Base-by-base conservation (phyloP, 176 grass and related monocot species). In the Carex scoparia region DNA sequence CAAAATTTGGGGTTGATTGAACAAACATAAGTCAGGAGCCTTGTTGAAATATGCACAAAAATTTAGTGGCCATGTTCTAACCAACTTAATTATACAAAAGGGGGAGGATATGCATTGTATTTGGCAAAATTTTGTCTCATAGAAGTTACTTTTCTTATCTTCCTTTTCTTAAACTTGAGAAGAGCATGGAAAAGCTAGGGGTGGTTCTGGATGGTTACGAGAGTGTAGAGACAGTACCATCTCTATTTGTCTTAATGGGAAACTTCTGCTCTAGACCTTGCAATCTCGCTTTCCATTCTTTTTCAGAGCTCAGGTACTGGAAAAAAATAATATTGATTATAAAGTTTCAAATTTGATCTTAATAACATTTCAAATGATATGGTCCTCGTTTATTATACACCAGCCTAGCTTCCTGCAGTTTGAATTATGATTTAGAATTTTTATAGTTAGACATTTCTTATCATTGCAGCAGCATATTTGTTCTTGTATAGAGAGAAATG, bases 241-340 rank as follows among this genome's bases (percentile, higher is more conserved):
- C 91, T 81, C 81, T 98, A 53, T 95, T 98, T 83, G 91, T 98
- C 85, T 89, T 98, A 44, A 98, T 98, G 95, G 93, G 93, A 80
- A 93, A 98, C 83, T 95, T 98, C 87, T 98, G 91, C 83, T 98
- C 95, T 67, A 85, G 42, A 6, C 89, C 95, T 54, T 95, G 91
- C 88, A 94, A 95, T 85, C 86, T 94, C 70, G 86, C 95, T 83
- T 95, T 93, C 75, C 70, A 89, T 90, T 93, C 93, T 83, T 98
- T 93, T 59, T 92, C 89, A 86, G 88, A 89, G 68, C 91, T 98
- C 84, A 98, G 95, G 95, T 95, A 68, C 40, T 48, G 23, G 28
- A 37, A 44, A 63, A 44, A 23, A 68, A 13, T 9, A 23, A 9
- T 60, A 33, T 13, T 78, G n/a, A 78, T 56, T 77, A 5, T 55